Conservation (phyloP, 148 eudicot genomes). For the Spergularia bocconei region DNA sequence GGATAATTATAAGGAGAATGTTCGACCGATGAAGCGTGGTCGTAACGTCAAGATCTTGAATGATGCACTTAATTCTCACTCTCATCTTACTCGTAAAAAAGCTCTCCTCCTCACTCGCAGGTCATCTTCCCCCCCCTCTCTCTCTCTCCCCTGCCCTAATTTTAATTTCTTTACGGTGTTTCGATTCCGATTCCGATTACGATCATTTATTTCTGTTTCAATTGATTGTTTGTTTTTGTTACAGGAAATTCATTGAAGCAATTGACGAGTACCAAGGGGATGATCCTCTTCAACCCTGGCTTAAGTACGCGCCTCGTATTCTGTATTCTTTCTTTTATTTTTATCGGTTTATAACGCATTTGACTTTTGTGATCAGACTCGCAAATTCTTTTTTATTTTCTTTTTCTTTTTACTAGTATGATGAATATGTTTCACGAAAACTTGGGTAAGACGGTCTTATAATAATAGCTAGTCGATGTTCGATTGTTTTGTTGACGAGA, state of each 20-base stretch:
- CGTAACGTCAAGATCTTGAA: constrained; percentile 69
- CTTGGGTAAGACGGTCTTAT: too few relatives aligned
- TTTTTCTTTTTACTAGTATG: too few relatives aligned
- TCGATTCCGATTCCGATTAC: neutral
- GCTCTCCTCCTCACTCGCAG: constrained; percentile 57
- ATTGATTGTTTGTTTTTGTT: neutral
- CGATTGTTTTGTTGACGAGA: too few relatives aligned
- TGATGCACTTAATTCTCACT: constrained; percentile 61
- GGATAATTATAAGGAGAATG: constrained; percentile 90
- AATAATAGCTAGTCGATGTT: too few relatives aligned
- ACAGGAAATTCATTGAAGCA: constrained; percentile 65
- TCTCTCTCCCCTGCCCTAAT: too few relatives aligned
- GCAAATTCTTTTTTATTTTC: too few relatives aligned
- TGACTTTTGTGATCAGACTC: neutral
- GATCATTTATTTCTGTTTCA: neutral
- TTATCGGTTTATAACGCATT: neutral
- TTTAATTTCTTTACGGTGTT: neutral
- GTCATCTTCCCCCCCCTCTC: constrained; percentile 7
- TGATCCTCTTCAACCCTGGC: constrained; percentile 94
- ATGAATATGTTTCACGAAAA: too few relatives aligned
- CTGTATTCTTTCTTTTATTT: neutral
- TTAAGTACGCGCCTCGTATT: constrained; percentile 43
- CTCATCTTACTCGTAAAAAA: constrained; percentile 43
- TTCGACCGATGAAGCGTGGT: constrained; percentile 81
- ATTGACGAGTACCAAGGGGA: constrained; percentile 77